phyloP scores from a whole-genome alignment of 257 asterid species.

The Solanum clarkiae region DNA sequence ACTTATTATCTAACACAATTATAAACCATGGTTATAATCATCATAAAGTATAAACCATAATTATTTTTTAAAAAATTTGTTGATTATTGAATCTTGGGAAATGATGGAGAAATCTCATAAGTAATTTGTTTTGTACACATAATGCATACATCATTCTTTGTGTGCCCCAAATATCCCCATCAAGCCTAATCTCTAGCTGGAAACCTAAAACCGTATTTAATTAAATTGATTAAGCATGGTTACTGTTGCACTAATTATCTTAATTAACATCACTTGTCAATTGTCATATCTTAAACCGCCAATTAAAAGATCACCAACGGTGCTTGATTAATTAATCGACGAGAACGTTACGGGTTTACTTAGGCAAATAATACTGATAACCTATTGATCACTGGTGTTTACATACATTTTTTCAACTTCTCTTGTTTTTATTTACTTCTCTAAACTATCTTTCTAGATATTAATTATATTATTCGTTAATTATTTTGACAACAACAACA shows the following conservation, averaged over 20 bases:
- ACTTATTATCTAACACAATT: not conserved
- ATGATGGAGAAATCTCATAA: not conserved
- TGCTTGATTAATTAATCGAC: not conserved
- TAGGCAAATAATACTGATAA: not conserved
- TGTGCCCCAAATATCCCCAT: slow-evolving; percentile 7
- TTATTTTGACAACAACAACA: too few relatives aligned
- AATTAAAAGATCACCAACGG: not conserved
- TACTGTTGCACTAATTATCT: not conserved
- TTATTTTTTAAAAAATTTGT: not conserved
- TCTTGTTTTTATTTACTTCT: too few relatives aligned
- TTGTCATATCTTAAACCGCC: not conserved
- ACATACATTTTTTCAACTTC: not conserved
- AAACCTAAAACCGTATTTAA: not conserved
- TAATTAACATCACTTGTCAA: not conserved
- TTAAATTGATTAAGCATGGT: not conserved
- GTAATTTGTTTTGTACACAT: not conserved
- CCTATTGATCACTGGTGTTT: not conserved
- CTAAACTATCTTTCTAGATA: too few relatives aligned
- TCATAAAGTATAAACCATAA: not conserved
- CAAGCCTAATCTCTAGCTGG: slow-evolving; percentile 6
- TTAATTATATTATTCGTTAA: too few relatives aligned
- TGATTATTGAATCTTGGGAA: not conserved
- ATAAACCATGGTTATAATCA: not conserved
- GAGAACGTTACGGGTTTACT: not conserved
- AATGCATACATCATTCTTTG: slow-evolving; percentile 2